Base-by-base conservation (phyloP, 1,284 basidiomycete genomes). In the Ceratobasidium sp. region DNA sequence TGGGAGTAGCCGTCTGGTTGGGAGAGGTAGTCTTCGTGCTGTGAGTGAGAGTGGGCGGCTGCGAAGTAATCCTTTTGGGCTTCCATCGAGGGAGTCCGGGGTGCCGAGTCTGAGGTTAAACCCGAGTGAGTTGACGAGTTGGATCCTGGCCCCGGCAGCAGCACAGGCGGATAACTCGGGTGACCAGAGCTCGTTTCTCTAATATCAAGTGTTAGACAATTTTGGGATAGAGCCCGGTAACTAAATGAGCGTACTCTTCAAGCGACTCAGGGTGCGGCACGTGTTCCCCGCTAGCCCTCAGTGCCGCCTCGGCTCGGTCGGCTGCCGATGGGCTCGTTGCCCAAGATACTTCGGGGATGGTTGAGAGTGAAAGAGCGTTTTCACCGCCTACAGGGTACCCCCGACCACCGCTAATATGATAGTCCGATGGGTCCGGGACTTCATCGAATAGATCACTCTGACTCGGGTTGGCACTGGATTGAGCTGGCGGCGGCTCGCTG, bases 111-210 rank as follows among this genome's bases (percentile, higher is more conserved):
- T 5, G 48, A 65, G 30, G 62, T 65, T 28, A 65, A 4, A 14
- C 64, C 64, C 21, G 64, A 67, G 28, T 55, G 64, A 8, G 64
- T 67, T 39, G 64, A 67, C 41, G 64, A 67, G 36, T 43, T 53
- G 26, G 64, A 67, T 3, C 48, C 64, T 36, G 64, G 64, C 10
- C 64, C 64, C 48, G 34, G 21, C 21, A 55, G 34, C 34, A 67
- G 50, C 36, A 43, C 52, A 41, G 64, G 64, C 30, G 41, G 34
- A 8, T 36, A 9, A 43, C 34, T 53, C 39, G 64, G 50, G 36
- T 53, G 48, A n/a, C 46, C 50, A 53, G 30, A 43, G 34, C 64
- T 67, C 1, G 30, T 39, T 18, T 55, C 64, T 23, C 64, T 67
- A 23, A 43, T 23, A 53, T 28, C 34, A 67, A 36, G 21, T 23